Base-by-base conservation (phyloP, 2,329 filamentous ascomycete genomes). In the Xylaria sp. region DNA sequence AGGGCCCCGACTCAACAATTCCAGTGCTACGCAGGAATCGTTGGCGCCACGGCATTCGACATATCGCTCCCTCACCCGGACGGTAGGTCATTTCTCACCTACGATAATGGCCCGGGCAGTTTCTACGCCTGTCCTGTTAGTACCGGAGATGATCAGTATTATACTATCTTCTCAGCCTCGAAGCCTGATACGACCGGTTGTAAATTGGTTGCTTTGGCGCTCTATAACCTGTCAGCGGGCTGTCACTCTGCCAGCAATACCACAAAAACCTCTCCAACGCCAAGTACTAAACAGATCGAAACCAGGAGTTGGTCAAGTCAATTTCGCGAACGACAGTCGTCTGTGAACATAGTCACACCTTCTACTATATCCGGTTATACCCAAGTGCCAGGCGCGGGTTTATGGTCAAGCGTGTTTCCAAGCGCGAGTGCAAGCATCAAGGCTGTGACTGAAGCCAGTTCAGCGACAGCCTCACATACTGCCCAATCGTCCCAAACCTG, bases 91-190 rank as follows among this genome's bases (percentile, higher is more conserved):
- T 75, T 75, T 46, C 75, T 79, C 46, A 72, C 69, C 37, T 77
- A 78, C 41, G 71, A 76, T 58, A 56, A 70, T 34, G 71, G 70
- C 6, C 68, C 68, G 1, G 72, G 74, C 18, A 66, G 65, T 18
- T 79, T 76, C 61, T 74, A 72, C 34, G 77, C 77, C 23, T 79
- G 77, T 50, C 74, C 75, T 10, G 63, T 73, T 28, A 68, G 68
- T 15, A 57, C 71, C 0, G 69, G 70, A n/a, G 32, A 32, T 2
- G 59, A 74, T 18, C 54, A 68, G 15, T 73, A 68, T 46, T 78
- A 77, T 50, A 67, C 74, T 51, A 74, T 79, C 39, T 78, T 70
- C 68, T 77, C 76, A 0, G 55, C 61, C 4, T 63, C 54, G 9
- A 77, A 75, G 25, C 52, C 70, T 9, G 60, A 76, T 56, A 72